Base-by-base conservation (phyloP, 352 stramenopile genomes). In the Pythium rhizo-oryzae region DNA sequence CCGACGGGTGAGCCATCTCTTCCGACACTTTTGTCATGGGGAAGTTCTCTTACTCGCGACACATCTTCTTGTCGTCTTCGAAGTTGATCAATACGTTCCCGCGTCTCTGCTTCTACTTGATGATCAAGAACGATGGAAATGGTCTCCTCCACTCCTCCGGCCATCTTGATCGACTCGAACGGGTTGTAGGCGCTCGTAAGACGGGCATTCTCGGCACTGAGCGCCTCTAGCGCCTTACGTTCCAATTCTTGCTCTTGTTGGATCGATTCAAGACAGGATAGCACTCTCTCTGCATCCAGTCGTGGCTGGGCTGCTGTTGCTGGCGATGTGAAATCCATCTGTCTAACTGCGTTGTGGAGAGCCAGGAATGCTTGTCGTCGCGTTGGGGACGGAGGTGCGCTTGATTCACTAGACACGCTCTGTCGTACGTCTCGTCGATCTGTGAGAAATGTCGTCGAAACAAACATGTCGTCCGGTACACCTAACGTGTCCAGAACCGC, bases 401-500 rank as follows among this genome's bases (percentile, higher is more conserved):
- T 16, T 3, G 43, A 19, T 21, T 53, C 12, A 35, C 44, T 7
- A 30, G 44, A 30, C 18, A 18, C 13, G 12, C n/a, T 28, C 25
- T 44, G 4, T 30, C 46, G 18, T 9, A 24, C 7, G 7, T 71
- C 50, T n/a, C 49, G 16, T 37, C 68, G 65, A 19, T 89, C 80
- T 1, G 80, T 91, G 28, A 89, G 37, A 70, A 89, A 91, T 11
- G 80, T 89, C 19, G 75, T 83, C 2, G 77, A 82, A 6, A 76
- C 33, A 52, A 73, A 69, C 3, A 23, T 64, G 39, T 68, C 57
- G 21, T 65, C 35, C 7, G 62, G 44, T 12, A 71, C 43, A 2
- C 65, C 67, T 6, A 79, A 23, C 0, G 21, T 15, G 54, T 75
- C 59, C 21, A 89, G 35, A 19, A 57, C 23, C n/a, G 44, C 28